Evolutionary conservation across 2,329 filamentous ascomycete species (phyloP).

Genomic region (Davidsoniella neocaledoniae): DNA sequence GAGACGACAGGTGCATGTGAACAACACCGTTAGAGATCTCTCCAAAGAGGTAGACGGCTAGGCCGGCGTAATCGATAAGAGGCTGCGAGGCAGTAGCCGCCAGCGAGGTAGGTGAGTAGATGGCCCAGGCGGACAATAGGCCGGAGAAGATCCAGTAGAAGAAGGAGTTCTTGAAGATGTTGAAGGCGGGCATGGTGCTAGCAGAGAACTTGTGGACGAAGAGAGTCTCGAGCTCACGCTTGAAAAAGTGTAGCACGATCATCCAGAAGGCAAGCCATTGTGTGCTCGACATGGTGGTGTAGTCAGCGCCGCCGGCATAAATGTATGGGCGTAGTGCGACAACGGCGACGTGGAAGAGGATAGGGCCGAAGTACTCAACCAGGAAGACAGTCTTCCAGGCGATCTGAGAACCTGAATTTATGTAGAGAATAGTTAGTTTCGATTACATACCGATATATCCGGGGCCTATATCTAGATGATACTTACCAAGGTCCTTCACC

Average conservation of each 20-base stretch:
- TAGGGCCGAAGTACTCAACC: slow-evolving; percentile 84
- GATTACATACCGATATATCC: background rate
- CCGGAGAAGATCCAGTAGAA: slow-evolving; percentile 89
- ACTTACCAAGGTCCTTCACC: slow-evolving; percentile 81
- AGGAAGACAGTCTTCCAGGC: slow-evolving; percentile 88
- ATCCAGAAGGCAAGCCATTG: slow-evolving; percentile 62
- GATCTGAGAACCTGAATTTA: slow-evolving; percentile 57
- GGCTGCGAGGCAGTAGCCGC: slow-evolving; percentile 37
- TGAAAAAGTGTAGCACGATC: slow-evolving; percentile 71
- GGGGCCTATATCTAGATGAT: background rate
- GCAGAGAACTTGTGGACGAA: slow-evolving; percentile 92
- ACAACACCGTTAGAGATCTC: slow-evolving; percentile 68
- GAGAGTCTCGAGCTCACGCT: slow-evolving; percentile 87
- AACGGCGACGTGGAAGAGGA: slow-evolving; percentile 67
- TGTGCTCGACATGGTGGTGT: slow-evolving; percentile 39
- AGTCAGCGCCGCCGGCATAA: slow-evolving; percentile 27
- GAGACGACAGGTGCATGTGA: slow-evolving; percentile 59
- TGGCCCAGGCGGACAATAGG: slow-evolving; percentile 63
- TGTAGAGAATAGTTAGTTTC: slow-evolving; percentile 5
- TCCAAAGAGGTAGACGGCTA: slow-evolving; percentile 58
- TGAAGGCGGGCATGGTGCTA: slow-evolving; percentile 78
- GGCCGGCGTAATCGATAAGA: slow-evolving; percentile 44
- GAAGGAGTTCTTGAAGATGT: slow-evolving; percentile 87
- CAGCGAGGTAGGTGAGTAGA: slow-evolving; percentile 61
- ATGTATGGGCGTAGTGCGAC: slow-evolving; percentile 54